Evolutionary conservation across 108 stramenopile species (phyloP), one percentile per base, ranked within the genome.

Genomic region (Mediolabrus comicus): DNA sequence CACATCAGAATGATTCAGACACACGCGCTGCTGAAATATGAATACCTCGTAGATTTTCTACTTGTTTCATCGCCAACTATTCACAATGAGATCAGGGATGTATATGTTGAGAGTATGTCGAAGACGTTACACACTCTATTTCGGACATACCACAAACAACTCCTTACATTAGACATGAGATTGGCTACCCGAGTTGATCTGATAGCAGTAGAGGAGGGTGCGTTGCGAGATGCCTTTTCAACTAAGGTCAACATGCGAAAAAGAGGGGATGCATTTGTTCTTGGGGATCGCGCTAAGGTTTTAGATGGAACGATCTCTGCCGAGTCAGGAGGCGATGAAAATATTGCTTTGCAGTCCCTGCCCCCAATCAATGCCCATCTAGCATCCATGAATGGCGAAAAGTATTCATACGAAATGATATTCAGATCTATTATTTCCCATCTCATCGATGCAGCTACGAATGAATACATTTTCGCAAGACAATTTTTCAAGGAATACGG

Each of bases 1-100:
- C 98, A 99, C 73, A 87, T 99, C 62, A 92, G 97, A 28, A 97
- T 98, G 81, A 85, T 98, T 53, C 99, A 99, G 74, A 87, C 92
- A 29, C 87, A 95, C 70, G 87, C 87, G 14, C 82, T 99, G 55
- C 80, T 99, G 36, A 89, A 93, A 56, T 97, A 96, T 72, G 81
- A 87, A 26, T 79, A 85, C 49, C 46, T 49, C 46, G 46, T 49
- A 8, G 90, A 96, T 28, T 99, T 99, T 77, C 64, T 99, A 43
- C 55, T 79, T 61, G 82, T 87, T 17, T 93, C 97, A 29, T 82
- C 86, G 13, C 96, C 96, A 6, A 86, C 91, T 19, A 92, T 96
- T 65, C 95, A 96, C 22, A 71, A 84, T 16, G 98, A 99, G 78
- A 71, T 99, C 16, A 85, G 92, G 53, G 83, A 79, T 41, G 89